phyloP scores from a whole-genome alignment of 2,329 filamentous ascomycete species.

The Botrytis porri region DNA sequence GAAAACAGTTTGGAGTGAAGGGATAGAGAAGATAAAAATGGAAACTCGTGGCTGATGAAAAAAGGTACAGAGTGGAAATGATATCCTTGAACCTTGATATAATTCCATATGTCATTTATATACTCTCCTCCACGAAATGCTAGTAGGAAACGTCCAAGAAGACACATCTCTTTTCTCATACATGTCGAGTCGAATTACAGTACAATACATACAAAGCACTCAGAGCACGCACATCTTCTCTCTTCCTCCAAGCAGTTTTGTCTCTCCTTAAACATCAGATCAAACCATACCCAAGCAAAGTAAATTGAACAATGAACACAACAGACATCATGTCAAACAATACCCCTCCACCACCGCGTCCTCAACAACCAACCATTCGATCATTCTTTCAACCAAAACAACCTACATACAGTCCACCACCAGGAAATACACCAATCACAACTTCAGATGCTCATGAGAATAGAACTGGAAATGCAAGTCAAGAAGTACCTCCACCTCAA shows the following conservation, averaged over 20 bases:
- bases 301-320: not conserved
- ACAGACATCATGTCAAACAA: slow-evolving; percentile 9
- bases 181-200: not conserved
- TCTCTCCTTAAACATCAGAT: not conserved
- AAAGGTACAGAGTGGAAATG: not conserved
- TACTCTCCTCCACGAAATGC: too few relatives aligned
- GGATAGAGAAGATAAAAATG: not conserved
- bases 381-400: slow-evolving; percentile 57
- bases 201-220: not conserved
- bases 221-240: not conserved
- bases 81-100: slow-evolving; percentile 5
- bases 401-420: slow-evolving; percentile 46
- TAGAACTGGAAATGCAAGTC: not conserved
- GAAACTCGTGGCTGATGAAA: slow-evolving; percentile 1
- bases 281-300: not conserved
- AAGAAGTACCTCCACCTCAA: slow-evolving; percentile 22
- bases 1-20: not conserved
- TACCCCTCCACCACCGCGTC: slow-evolving; percentile 20
- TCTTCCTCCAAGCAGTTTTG: not conserved
- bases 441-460: not conserved
- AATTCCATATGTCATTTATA: not conserved
- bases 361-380: slow-evolving; percentile 54
- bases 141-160: not conserved
- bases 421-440: slow-evolving; percentile 28
- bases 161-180: not conserved